phyloP scores from a whole-genome alignment of 441 rosid genomes.

The Hypseocharis bilobata region DNA sequence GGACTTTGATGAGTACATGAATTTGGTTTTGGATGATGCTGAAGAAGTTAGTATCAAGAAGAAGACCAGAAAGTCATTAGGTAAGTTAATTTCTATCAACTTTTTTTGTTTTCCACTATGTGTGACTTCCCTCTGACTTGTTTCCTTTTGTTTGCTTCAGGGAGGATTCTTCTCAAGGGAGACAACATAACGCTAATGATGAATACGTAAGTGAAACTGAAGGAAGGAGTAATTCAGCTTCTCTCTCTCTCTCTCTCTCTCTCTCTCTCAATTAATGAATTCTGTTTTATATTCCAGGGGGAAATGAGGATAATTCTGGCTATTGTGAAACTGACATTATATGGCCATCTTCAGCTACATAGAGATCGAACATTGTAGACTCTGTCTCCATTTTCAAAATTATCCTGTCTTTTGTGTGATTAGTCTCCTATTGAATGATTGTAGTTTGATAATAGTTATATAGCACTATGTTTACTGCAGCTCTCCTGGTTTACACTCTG shows the following conservation, averaged over 20 bases:
- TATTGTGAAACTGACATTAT: neutral
- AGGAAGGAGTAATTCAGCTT: neutral
- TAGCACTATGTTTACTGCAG: too few species aligned
- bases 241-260: neutral
- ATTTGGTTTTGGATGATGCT: conserved; percentile 78
- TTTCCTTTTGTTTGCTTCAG: conserved; percentile 28
- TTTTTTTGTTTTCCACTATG: neutral
- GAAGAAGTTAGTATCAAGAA: conserved; percentile 82
- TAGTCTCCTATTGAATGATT: neutral
- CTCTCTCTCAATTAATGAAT: neutral
- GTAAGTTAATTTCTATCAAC: conserved; percentile 24
- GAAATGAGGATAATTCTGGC: conserved; percentile 18
- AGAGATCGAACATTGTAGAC: neutral
- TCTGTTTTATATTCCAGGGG: conserved; percentile 20
- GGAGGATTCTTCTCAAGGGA: conserved; percentile 76
- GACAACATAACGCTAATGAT: conserved; percentile 83
- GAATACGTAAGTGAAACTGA: conserved; percentile 52
- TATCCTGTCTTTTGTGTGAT: conserved; percentile 12
- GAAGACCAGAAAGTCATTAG: conserved; percentile 66
- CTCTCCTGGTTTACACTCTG: too few species aligned
- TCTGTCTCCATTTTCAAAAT: conserved; percentile 1
- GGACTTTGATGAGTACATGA: conserved; percentile 97
- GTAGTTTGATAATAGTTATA: too few species aligned
- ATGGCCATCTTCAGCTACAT: neutral
- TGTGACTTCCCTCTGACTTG: conserved; percentile 10